These are phyloP conservation scores for Suillus ampliporus DNA, from an alignment of 768 basidiomycete genomes.

Conservation along the genomic window DNA sequence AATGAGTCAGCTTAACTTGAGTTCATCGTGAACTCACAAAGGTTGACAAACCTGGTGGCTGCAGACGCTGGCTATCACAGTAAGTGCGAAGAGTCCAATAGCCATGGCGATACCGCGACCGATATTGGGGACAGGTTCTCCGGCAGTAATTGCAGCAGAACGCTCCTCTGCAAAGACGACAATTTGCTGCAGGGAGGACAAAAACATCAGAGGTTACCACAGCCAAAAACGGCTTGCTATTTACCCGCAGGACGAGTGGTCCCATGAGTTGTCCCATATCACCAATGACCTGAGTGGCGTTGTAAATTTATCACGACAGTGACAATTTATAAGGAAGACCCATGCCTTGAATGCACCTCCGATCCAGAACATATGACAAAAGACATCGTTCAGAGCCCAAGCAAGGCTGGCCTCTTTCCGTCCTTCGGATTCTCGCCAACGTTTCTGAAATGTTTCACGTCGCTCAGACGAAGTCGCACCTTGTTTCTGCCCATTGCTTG, in stretches of 20 bases:
- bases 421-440: constrained; percentile 53
- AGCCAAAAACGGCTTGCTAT: background rate
- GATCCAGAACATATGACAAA: constrained; percentile 64
- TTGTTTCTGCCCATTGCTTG: constrained; percentile 13
- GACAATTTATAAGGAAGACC: background rate
- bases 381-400: constrained; percentile 64
- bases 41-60: constrained; percentile 61
- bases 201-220: background rate
- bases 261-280: constrained; percentile 68
- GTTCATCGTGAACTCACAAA: background rate
- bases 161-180: constrained; percentile 63
- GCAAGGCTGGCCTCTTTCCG: constrained; percentile 55
- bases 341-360: constrained; percentile 63
- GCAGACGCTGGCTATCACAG: constrained; percentile 58
- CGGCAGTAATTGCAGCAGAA: constrained; percentile 43
- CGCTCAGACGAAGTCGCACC: constrained; percentile 31
- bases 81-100: constrained; percentile 55
- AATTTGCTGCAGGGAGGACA: constrained; percentile 46
- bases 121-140: constrained; percentile 43
- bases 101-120: constrained; percentile 66
- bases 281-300: constrained; percentile 51
- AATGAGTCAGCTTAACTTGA: background rate
- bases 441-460: constrained; percentile 39
- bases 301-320: background rate
- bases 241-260: constrained; percentile 65